Evolutionary conservation across 1,139 yeast species (phyloP).

Genomic region (Kodamaea derodonti): DNA sequence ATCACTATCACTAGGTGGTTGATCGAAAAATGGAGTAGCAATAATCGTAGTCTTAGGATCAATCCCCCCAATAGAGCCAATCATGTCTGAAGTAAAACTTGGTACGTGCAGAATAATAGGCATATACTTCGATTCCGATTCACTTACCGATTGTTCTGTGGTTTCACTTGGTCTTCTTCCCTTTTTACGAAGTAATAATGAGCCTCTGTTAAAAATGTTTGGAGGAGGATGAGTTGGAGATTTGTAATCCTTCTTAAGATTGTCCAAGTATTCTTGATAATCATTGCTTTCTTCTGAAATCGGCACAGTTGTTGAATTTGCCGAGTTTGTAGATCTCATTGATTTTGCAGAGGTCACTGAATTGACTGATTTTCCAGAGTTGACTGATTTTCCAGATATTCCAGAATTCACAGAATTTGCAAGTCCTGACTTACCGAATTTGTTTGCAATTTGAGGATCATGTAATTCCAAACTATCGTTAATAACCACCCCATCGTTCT

Average conservation of each 20-base stretch:
- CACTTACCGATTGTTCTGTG: neutral
- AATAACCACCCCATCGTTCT: neutral
- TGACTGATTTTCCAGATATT: neutral
- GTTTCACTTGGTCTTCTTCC: neutral
- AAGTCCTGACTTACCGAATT: neutral
- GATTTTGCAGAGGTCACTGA: neutral
- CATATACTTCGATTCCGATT: neutral
- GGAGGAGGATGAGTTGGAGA: neutral
- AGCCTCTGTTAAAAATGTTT: neutral
- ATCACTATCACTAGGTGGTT: constrained; percentile 38
- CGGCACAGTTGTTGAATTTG: neutral
- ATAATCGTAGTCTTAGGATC: constrained; percentile 23
- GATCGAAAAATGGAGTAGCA: constrained; percentile 38
- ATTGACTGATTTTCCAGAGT: neutral
- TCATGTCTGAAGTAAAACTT: constrained; percentile 1
- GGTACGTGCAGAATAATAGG: neutral
- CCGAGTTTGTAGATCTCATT: neutral
- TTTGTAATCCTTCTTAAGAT: neutral
- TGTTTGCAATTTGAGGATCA: neutral
- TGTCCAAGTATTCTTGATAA: constrained; percentile 19
- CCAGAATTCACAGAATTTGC: neutral
- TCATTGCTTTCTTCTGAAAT: constrained; percentile 6
- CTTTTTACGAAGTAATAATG: neutral
- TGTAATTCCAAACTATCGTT: neutral
- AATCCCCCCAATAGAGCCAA: neutral